Conservation (phyloP, 305 asterid genomes). For the Withania somnifera region DNA sequence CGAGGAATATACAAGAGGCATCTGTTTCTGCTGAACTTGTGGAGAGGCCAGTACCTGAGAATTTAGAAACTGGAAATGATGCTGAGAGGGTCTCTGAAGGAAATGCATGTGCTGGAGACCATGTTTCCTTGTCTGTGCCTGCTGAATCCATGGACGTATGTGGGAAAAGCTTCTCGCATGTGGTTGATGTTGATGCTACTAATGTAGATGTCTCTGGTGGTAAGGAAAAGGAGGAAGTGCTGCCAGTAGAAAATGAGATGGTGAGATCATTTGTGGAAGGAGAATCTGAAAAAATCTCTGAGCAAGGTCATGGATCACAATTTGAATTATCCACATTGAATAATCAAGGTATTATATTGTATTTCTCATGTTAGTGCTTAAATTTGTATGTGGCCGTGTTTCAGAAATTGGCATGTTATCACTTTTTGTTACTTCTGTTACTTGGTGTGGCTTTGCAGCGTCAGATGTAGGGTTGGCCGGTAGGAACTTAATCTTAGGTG, state of each 20-base stretch:
- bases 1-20: conserved; percentile 11
- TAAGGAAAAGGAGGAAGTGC: conserved; percentile 20
- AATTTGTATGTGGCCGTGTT: neutral
- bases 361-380: neutral
- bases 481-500: conserved; percentile 16
- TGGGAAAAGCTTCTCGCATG: conserved; percentile 15
- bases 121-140: conserved; percentile 15
- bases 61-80: conserved; percentile 17
- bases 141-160: conserved; percentile 26
- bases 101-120: conserved; percentile 20
- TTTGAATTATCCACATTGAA: conserved; percentile 15
- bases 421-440: neutral
- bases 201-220: conserved; percentile 18
- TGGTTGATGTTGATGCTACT: conserved; percentile 18
- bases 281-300: conserved; percentile 24
- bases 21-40: conserved; percentile 15
- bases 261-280: conserved; percentile 23
- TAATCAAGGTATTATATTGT: conserved; percentile 30
- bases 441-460: conserved; percentile 30
- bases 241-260: conserved; percentile 18
- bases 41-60: conserved; percentile 27
- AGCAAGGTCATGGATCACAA: conserved; percentile 24
- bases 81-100: conserved; percentile 19
- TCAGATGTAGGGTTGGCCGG: conserved; percentile 33
- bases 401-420: neutral